phyloP scores from a whole-genome alignment of 805 yeast genomes.

The Hanseniaspora thailandica region DNA sequence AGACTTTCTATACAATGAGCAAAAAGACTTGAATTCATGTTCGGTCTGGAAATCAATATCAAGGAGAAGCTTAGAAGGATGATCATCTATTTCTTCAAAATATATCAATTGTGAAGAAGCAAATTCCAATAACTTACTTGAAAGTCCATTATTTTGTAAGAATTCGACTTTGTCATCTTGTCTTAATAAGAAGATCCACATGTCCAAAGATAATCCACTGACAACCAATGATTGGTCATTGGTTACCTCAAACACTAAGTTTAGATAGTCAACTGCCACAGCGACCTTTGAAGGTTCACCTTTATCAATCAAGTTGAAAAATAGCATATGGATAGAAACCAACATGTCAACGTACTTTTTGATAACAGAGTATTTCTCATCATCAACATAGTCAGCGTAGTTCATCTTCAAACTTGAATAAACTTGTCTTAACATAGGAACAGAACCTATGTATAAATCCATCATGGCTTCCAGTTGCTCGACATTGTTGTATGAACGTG shows the following conservation, averaged over 20 bases:
- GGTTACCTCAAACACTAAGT: constrained; percentile 68
- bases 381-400: constrained; percentile 59
- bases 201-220: constrained; percentile 78
- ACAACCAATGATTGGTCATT: constrained; percentile 77
- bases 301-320: constrained; percentile 39
- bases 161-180: constrained; percentile 53
- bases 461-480: constrained; percentile 68
- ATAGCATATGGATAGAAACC: constrained; percentile 70
- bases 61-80: constrained; percentile 51
- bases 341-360: constrained; percentile 91
- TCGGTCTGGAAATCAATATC: constrained; percentile 82
- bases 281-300: constrained; percentile 38
- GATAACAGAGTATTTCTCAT: constrained; percentile 62
- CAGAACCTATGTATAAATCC: constrained; percentile 74
- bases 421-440: constrained; percentile 52
- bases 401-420: constrained; percentile 44
- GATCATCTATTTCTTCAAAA: constrained; percentile 57
- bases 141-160: constrained; percentile 37
- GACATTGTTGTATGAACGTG: constrained; percentile 55
- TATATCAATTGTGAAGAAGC: constrained; percentile 69
- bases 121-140: constrained; percentile 60
- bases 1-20: constrained; percentile 67
- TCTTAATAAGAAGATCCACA: constrained; percentile 87
- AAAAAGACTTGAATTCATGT: constrained; percentile 65
- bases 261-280: constrained; percentile 40